Base-by-base conservation (phyloP, 805 yeast species). In the Starmerella scarabaei region DNA sequence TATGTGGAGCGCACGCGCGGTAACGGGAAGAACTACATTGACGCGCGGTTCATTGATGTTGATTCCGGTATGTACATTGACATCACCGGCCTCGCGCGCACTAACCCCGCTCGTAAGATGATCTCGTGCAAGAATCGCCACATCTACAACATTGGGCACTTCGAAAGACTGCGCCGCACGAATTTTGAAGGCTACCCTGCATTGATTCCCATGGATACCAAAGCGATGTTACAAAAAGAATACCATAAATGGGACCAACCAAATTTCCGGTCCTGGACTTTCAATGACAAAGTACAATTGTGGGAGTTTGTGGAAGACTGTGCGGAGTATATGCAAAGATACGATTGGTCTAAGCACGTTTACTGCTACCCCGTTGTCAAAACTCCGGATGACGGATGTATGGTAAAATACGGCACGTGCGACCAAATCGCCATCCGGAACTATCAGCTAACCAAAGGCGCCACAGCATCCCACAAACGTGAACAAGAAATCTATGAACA, bases 21-120 rank as follows among this genome's bases (percentile, higher is more conserved):
- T 30, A 69, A 71, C 45, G 69, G 69, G 61, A 63, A 15, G 54
- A 73, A 44, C 64, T 69, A 43, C 59, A 72, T 58, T 18, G 76
- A 72, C 51, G 69, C 76, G 6, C 63, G 80, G 47, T 72, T 76
- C 53, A 72, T 76, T 39, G 82, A 76, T 51, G 64, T 68, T 14
- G 70, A 71, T 42, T 68, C 76, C 2, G 82, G 82, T 11, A 54
- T 67, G 14, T 76, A 71, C 51, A 63, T 76, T 42, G 80, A 75
- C 47, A 65, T 76, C 37, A 69, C 73, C 2, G 83, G 77, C 4
- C 51, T 68, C 23, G 58, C 66, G 5, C 37, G 42, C 9, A 23
- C 30, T 11, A 37, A 23, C 28, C 40, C 38, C n/a, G 32, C 33
- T 6, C 30, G 34, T 11, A 17, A 7, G 29, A 26, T 33, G 11